Evolutionary conservation across 441 rosid genomes (phyloP), one percentile per base, ranked within the genome.

Genomic region (Daphne laureola): DNA sequence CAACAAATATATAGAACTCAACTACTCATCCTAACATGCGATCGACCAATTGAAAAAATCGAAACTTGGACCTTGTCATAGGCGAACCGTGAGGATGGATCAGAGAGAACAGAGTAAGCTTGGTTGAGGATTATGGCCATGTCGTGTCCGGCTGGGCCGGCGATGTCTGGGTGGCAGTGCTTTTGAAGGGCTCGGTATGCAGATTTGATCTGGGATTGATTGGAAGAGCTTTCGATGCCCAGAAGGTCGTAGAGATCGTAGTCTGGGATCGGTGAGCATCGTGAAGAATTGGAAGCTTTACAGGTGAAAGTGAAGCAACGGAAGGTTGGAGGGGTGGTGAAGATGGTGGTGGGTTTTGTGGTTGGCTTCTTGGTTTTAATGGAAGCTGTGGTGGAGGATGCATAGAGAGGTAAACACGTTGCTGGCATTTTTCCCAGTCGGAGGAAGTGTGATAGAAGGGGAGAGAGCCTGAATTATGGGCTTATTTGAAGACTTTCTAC

Each of bases 51-150:
- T 38, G 18, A 11, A 12, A 11, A 12, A 3, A 3, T 14, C 27
- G 27, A 14, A 18, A 18, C 18, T 14, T 31, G 46, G 35, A 83
- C 96, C 96, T 85, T 80, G 51, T 91, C 96, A 55, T 91, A 85
- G 43, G 90, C 92, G 15, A 43, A 65, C 43, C 92, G 88, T 0
- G 87, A 73, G 63, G 36, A 55, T 0, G 92, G 89, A 53, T 91
- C 90, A 38, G 96, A 85, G 15, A 87, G 78, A 51, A 85, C 57
- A 18, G 85, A 62, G 43, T 91, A 91, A 50, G 78, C 86, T 36
- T 87, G 84, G 46, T 90, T 90, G 50, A 90, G 92, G 40, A 90
- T 73, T 54, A 87, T 87, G 57, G 96, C 81, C 98, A 90, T 90
- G 67, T 90, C 96, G 42, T 90, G 95, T 6, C 96, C 96, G 0